Conservation (phyloP, 805 yeast genomes). For the Sugiyamaella marilandica region DNA sequence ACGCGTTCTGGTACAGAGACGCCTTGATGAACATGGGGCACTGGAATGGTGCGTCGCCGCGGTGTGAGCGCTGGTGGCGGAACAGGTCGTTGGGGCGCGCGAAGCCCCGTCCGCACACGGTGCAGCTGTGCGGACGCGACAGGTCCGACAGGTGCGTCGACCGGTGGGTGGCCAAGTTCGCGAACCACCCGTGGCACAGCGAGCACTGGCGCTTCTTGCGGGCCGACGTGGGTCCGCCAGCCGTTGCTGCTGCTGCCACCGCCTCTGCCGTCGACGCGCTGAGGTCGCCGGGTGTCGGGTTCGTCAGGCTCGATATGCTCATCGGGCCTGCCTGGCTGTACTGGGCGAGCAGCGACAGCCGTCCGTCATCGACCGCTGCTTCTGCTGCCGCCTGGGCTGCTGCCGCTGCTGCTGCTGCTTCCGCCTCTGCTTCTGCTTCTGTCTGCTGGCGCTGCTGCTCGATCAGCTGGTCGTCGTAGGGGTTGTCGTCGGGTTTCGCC, state of each 20-base stretch:
- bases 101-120: constrained; percentile 76
- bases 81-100: constrained; percentile 82
- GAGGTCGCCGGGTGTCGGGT: constrained; percentile 10
- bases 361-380: not conserved
- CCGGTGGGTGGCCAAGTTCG: constrained; percentile 79
- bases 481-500: not conserved
- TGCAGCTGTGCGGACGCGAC: constrained; percentile 72
- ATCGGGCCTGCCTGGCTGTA: constrained; percentile 18
- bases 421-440: not conserved
- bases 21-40: constrained; percentile 61
- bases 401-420: not conserved
- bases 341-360: constrained; percentile 1
- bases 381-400: not conserved
- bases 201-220: constrained; percentile 69
- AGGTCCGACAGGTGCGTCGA: constrained; percentile 70
- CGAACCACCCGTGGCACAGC: constrained; percentile 60
- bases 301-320: constrained; percentile 27
- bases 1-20: constrained; percentile 17
- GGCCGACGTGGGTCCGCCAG: constrained; percentile 20
- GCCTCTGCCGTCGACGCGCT: constrained; percentile 5
- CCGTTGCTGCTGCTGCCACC: constrained; percentile 2
- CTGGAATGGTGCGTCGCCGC: constrained; percentile 71
- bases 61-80: constrained; percentile 81
- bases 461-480: constrained; percentile 2
- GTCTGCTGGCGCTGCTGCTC: constrained; percentile 1